Base-by-base conservation (phyloP, 73 alveolate species). In the Paramecium sonneborni region DNA sequence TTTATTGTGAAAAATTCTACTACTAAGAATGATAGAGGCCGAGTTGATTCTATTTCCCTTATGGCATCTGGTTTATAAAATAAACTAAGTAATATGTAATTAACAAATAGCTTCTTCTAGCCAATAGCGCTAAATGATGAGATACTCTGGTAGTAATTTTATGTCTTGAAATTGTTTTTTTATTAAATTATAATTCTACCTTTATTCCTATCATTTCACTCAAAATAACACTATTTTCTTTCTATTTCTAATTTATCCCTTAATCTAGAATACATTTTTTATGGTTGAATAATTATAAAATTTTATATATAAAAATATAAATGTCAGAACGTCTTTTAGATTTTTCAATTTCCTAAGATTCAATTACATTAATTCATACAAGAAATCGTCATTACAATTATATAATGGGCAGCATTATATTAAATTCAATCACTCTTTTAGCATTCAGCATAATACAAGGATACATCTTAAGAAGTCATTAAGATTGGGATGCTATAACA, bases 1-100 rank as follows among this genome's bases (percentile, higher is more conserved):
- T 69, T 69, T 69, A 28, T 69, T 28, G 85, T 69, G 5, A 69
- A 69, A 57, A 69, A 69, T 69, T n/a, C 79, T 38, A 69, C 85
- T 5, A 0, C 10, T 7, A 69, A 69, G 26, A 32, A 69, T 3
- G 85, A 69, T 15, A 21, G 85, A 69, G 85, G 85, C 10, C 44
- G 85, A 69, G 85, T 69, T 14, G 85, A 69, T 69, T 69, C 85
- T 2, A 69, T 69, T 6, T 69, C 85, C 85, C 55, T 69, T 1
- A 69, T 69, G 85, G 85, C 85, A 35, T 69, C 85, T n/a, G 85
- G 85, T 32, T 69, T 69, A 10, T n/a, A 69, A 35, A 69, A 69
- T 30, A 58, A 58, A 58, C n/a, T 58, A 20, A 69, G 85, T 69
- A 69, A 69, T 57, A 35, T 30, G 30, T 28, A 69, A 1, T 12